These are phyloP conservation scores for Exophiala calicioides DNA, from an alignment of 2,329 filamentous ascomycete species.

Conservation along the genomic window DNA sequence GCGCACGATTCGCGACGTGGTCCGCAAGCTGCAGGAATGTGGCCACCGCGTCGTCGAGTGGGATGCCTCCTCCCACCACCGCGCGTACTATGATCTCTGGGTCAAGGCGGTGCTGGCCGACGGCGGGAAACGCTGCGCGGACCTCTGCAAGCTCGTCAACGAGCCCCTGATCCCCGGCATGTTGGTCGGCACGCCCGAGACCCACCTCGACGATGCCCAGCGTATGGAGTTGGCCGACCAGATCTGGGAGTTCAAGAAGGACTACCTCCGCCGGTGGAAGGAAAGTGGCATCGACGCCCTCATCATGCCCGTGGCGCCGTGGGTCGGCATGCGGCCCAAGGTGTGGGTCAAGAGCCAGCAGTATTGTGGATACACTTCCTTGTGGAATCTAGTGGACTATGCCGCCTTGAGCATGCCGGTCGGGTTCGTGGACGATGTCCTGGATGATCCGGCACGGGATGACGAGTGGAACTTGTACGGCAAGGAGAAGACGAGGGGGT, in stretches of 20 bases:
- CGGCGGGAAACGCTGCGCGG: conserved; percentile 36
- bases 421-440: not conserved
- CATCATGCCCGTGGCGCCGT: conserved; percentile 38
- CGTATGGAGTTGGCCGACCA: conserved; percentile 33
- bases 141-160: conserved; percentile 31
- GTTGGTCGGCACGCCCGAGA: conserved; percentile 36
- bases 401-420: conserved; percentile 37
- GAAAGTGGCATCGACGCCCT: conserved; percentile 37
- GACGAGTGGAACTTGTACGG: conserved; percentile 36
- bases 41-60: conserved; percentile 49
- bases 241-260: conserved; percentile 35
- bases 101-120: conserved; percentile 38
- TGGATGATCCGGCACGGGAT: conserved; percentile 13
- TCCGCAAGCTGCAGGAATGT: conserved; percentile 57
- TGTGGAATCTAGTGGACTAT: conserved; percentile 41
- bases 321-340: conserved; percentile 37
- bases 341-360: conserved; percentile 39
- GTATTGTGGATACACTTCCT: conserved; percentile 39
- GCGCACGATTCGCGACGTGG: conserved; percentile 44
- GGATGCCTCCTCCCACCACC: conserved; percentile 34
- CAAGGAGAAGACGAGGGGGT: conserved; percentile 34
- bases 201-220: conserved; percentile 33
- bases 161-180: conserved; percentile 41
- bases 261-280: conserved; percentile 36
- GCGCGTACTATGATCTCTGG: conserved; percentile 37